phyloP scores from a whole-genome alignment of 305 asterid genomes.

The Rubia balearica region DNA sequence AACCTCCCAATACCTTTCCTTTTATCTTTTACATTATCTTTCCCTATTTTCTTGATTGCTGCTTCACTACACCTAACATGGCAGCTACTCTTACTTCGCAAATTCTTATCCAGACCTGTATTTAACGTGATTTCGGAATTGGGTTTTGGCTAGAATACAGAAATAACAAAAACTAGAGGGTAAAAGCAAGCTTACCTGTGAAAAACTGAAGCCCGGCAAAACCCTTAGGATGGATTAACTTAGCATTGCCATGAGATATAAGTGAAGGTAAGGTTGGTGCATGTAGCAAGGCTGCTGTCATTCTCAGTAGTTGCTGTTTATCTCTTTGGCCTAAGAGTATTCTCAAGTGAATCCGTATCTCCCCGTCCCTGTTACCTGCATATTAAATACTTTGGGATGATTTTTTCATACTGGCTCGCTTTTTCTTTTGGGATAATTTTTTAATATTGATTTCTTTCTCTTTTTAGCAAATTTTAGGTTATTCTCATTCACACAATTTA shows the following conservation, averaged over 20 bases:
- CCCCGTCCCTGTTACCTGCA: too few species aligned
- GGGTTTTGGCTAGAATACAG: slow-evolving; percentile 2
- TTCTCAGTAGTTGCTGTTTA: neutral
- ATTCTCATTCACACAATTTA: too few species aligned
- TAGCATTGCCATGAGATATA: neutral
- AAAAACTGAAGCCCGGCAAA: slow-evolving; percentile 10
- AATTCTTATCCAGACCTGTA: slow-evolving; percentile 16
- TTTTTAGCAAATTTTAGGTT: too few species aligned
- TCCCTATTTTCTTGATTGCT: slow-evolving; percentile 12
- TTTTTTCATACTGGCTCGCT: too few species aligned
- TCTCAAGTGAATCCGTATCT: too few species aligned
- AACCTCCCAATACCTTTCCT: slow-evolving; percentile 41
- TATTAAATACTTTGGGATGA: too few species aligned
- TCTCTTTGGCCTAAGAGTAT: neutral
- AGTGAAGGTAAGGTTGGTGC: slow-evolving; percentile 14
- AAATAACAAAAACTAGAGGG: neutral
- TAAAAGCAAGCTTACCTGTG: slow-evolving; percentile 9
- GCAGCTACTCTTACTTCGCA: neutral
- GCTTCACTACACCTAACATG: slow-evolving; percentile 19
- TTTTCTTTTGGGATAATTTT: too few species aligned
- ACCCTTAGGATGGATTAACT: neutral
- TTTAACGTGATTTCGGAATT: slow-evolving; percentile 1
- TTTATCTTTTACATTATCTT: slow-evolving; percentile 1
- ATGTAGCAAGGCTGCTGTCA: slow-evolving; percentile 11
- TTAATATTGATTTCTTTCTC: too few species aligned